Percentiles rank a stretch among this genome's conserved stretches.
These are phyloP conservation scores for Lactarius deliciosus DNA, from an alignment of 768 basidiomycete genomes.

Conservation along the genomic window DNA sequence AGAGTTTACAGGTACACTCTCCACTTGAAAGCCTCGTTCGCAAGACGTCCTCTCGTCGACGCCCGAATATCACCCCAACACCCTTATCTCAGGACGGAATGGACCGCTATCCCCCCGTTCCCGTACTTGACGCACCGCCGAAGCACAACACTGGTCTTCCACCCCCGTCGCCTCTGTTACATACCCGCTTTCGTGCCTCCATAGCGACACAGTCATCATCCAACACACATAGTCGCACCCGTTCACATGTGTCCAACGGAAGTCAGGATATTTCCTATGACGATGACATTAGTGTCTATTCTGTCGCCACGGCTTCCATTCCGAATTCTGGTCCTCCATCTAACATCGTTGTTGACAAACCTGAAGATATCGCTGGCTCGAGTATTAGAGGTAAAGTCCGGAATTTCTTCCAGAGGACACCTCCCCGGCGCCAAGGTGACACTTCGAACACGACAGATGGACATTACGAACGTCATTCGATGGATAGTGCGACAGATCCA, in stretches of 20 bases:
- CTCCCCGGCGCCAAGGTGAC: not conserved
- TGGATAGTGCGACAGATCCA: constrained; percentile 26
- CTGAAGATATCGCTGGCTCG: not conserved
- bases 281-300: constrained; percentile 47
- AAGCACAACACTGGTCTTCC: constrained; percentile 20
- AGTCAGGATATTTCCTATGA: constrained; percentile 30
- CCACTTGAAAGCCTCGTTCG: constrained; percentile 60
- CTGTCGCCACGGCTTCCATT: constrained; percentile 36
- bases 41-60: constrained; percentile 49
- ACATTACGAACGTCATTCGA: not conserved
- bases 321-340: constrained; percentile 35
- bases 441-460: not conserved
- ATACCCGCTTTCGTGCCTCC: constrained; percentile 48
- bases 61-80: constrained; percentile 27
- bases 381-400: not conserved
- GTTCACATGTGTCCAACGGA: constrained; percentile 23
- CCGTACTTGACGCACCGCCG: constrained; percentile 25
- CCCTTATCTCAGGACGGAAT: constrained; percentile 13
- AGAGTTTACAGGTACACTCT: constrained; percentile 43
- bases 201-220: constrained; percentile 39
- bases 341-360: not conserved
- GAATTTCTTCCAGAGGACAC: not conserved
- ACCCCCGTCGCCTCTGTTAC: constrained; percentile 49
- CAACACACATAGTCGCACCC: constrained; percentile 28
- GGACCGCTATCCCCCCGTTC: not conserved